Base-by-base conservation (phyloP, 768 basidiomycete species). In the Coprinopsis sp. region DNA sequence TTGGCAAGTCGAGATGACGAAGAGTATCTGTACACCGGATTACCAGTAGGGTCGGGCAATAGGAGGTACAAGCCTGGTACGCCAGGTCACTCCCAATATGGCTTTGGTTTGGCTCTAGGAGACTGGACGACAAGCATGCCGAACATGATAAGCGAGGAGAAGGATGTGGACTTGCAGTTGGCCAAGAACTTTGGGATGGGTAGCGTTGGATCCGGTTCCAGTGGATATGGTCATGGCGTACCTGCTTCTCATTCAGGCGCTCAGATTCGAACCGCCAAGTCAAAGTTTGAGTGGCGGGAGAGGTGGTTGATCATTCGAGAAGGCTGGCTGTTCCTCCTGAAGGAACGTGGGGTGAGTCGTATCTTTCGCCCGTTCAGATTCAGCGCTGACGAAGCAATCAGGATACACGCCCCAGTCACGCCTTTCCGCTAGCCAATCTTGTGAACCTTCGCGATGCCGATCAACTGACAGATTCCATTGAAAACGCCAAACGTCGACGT, bases 261-360 rank as follows among this genome's bases (percentile, higher is more conserved):
- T n/a, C n/a, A n/a, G n/a, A n/a, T n/a, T 19, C 30, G 55, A 46
- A 25, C 38, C 24, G 25, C 30, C 46, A 59, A 49, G 51, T 55
- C 56, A 52, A 71, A 70, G 47, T 49, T 78, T 7, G 83, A 82
- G 40, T 87, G 85, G 85, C 71, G 74, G 33, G 69, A 77, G 14
- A 64, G 81, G 3, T 84, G 81, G 77, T 66, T 80, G 34, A 67
- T 84, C n/a, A 72, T 87, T 23, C 66, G 71, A 44, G 73, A 79
- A 19, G 83, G 81, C 0, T 55, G 68, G 18, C 58, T 87, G n/a
- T 69, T 63, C 41, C 57, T 87, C 13, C 79, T 69, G 54, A 79
- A 74, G 54, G 69, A 74, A 21, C 70, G 74, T 23, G 62, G 70
- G 49, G 85, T 84, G 54, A 44, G 73, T 67, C 21, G 22, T 43